A percentile compares a stretch with the other conserved stretches of the same genome.
Conservation (phyloP, 208 protist genomes). For the Trichomonas gallinae region DNA sequence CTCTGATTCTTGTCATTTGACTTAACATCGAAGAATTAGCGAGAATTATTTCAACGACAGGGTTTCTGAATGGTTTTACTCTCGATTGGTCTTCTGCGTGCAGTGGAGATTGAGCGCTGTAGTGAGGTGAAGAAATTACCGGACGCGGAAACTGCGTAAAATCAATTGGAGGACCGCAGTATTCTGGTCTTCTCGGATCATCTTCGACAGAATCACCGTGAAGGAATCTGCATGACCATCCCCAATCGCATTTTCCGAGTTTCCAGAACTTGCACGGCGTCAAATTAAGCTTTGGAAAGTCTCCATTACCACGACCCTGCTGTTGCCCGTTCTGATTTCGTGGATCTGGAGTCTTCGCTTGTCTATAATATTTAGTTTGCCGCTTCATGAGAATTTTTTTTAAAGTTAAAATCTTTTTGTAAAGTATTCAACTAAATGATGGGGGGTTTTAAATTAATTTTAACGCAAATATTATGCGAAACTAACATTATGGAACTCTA, state of each 20-base stretch:
- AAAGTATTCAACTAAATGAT: not conserved
- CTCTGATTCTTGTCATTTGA: not conserved
- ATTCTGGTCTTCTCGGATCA: not conserved
- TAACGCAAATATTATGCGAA: not conserved
- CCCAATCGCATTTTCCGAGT: slow-evolving; percentile 2
- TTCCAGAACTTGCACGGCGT: not conserved
- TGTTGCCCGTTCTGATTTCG: not conserved
- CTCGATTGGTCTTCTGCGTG: not conserved
- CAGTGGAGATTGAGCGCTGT: not conserved
- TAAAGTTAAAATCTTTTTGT: not conserved
- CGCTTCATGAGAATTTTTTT: not conserved
- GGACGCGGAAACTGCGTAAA: not conserved
- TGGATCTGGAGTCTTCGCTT: not conserved
- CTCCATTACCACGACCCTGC: not conserved
- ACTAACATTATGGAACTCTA: not conserved
- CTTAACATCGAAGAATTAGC: too few relatives aligned
- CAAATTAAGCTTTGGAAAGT: not conserved
- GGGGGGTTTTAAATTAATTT: not conserved
- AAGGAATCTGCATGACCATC: not conserved
- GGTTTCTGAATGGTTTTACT: not conserved
- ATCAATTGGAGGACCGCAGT: not conserved
- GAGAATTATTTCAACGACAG: not conserved
- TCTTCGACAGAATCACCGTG: not conserved
- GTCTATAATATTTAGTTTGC: not conserved
- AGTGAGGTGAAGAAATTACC: not conserved